phyloP scores from a whole-genome alignment of 768 basidiomycete species.

The Macrolepiota albuminosa region DNA sequence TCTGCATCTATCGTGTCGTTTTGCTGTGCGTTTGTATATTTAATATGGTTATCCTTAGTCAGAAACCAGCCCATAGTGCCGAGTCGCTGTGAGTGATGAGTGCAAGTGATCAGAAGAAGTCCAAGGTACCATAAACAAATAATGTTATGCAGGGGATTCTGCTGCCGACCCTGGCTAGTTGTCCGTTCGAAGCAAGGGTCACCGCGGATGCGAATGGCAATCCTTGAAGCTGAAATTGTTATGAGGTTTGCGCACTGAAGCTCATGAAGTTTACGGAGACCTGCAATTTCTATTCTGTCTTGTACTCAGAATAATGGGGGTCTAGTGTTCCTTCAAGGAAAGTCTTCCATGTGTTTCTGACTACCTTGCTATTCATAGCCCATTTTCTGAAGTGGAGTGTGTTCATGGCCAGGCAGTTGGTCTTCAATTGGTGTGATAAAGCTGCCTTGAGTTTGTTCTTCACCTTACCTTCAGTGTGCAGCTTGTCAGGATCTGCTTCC shows the following conservation, averaged over 20 bases:
- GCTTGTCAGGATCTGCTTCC: too few species aligned
- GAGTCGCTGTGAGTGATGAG: not conserved
- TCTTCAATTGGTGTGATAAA: too few species aligned
- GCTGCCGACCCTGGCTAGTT: not conserved
- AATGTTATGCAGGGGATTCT: not conserved
- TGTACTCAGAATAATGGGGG: not conserved
- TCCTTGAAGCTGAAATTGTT: not conserved
- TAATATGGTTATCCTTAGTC: slow-evolving; percentile 2
- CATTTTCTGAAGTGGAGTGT: too few species aligned
- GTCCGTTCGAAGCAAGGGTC: not conserved
- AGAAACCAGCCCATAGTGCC: not conserved
- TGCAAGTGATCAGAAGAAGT: not conserved
- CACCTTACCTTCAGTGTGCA: too few species aligned
- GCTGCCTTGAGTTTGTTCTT: too few species aligned
- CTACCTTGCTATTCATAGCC: too few species aligned
- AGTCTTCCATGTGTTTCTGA: too few species aligned
- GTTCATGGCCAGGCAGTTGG: too few species aligned
- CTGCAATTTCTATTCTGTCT: not conserved
- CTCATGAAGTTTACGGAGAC: not conserved
- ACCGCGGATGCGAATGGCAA: not conserved
- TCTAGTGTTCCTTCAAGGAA: too few species aligned
- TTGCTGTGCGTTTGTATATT: slow-evolving; percentile 9
- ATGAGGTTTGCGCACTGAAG: not conserved
- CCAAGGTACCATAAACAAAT: not conserved
- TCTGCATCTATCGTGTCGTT: slow-evolving; percentile 1